Conservation (phyloP, 805 yeast genomes). For the Pichia occidentalis region DNA sequence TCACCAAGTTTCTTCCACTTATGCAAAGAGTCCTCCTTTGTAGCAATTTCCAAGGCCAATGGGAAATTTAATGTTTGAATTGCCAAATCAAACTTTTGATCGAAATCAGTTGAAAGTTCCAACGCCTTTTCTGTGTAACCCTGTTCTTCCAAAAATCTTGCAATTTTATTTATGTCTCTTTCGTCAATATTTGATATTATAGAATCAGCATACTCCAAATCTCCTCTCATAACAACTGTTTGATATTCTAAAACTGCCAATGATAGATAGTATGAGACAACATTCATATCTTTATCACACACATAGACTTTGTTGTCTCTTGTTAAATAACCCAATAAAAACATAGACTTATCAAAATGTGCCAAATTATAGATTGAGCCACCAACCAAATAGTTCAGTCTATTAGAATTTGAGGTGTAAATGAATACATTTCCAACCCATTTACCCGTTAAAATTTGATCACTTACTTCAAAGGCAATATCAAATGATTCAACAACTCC, state of each 20-base stretch:
- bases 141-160: conserved; percentile 91
- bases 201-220: conserved; percentile 72
- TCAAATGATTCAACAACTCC: conserved; percentile 87
- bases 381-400: conserved; percentile 92
- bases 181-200: conserved; percentile 58
- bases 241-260: conserved; percentile 89
- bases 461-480: conserved; percentile 75
- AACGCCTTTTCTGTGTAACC: conserved; percentile 81
- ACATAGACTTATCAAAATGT: conserved; percentile 85
- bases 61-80: conserved; percentile 64
- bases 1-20: conserved; percentile 95
- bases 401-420: conserved; percentile 78
- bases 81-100: conserved; percentile 88
- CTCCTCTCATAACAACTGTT: conserved; percentile 92
- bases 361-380: conserved; percentile 87
- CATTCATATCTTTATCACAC: conserved; percentile 83
- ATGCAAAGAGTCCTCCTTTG: conserved; percentile 45
- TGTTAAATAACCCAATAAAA: conserved; percentile 81
- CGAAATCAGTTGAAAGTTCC: conserved; percentile 75
- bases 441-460: conserved; percentile 77
- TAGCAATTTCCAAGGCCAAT: conserved; percentile 65
- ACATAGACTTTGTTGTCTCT: conserved; percentile 86
- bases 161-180: conserved; percentile 66
- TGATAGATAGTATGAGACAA: conserved; percentile 74
- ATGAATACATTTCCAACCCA: conserved; percentile 98